A percentile compares a stretch with the other conserved stretches of the same genome.
Conservation (phyloP, 1,284 basidiomycete species). For the Sporisorium exsertum region DNA sequence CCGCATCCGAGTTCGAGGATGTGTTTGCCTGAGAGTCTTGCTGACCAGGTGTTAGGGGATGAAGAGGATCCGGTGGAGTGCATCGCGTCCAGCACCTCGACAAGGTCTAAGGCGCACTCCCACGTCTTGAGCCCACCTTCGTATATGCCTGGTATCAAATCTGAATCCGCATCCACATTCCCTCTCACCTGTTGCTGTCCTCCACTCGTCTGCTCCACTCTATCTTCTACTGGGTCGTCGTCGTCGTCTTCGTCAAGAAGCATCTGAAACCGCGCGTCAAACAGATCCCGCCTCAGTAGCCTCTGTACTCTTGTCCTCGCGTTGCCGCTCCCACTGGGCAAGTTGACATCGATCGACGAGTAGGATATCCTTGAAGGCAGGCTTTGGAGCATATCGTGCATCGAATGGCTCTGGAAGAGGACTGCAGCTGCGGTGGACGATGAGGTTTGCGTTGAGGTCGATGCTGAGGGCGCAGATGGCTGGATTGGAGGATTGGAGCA, state of each 20-base stretch:
- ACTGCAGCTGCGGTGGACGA: constrained; percentile 10
- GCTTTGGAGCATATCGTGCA: constrained; percentile 29
- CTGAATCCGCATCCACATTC: constrained; percentile 74
- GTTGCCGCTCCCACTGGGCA: constrained; percentile 2
- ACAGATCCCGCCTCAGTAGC: constrained; percentile 84
- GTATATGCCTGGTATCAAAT: constrained; percentile 90
- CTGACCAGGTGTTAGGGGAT: constrained; percentile 5
- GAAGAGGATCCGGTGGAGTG: constrained; percentile 4
- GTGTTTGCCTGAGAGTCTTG: constrained; percentile 15
- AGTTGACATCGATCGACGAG: constrained; percentile 37
- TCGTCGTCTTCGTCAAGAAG: constrained; percentile 73
- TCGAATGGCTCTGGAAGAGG: constrained; percentile 14
- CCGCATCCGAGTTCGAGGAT: constrained; percentile 83
- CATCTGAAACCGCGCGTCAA: constrained; percentile 92
- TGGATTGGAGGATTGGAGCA: constrained; percentile 12
- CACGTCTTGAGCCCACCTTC: constrained; percentile 98
- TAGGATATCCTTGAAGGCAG: constrained; percentile 53
- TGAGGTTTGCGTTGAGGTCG: constrained; percentile 2
- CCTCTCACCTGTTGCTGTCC: constrained; percentile 18
- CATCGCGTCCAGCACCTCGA: constrained; percentile 50
- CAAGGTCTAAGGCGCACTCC: constrained; percentile 93
- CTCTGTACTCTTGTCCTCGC: constrained; percentile 65
- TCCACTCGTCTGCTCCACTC: neutral
- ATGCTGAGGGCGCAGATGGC: constrained; percentile 10
- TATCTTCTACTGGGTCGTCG: constrained; percentile 29